phyloP scores from a whole-genome alignment of 2,329 filamentous ascomycete species.

The Coniochaeta sp. region DNA sequence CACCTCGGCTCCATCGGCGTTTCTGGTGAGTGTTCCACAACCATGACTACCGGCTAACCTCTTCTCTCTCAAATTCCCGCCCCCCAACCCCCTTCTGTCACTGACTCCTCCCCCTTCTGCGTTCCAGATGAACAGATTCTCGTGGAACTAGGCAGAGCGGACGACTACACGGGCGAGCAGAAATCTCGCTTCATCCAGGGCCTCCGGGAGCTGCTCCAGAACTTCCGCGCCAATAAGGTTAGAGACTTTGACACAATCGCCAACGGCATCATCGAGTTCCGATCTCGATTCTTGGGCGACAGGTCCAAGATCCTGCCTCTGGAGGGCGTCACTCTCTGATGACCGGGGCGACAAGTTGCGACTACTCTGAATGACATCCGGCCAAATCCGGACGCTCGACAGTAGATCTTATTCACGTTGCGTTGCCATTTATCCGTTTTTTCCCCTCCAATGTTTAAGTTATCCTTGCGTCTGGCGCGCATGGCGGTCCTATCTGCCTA shows the following conservation, averaged over 20 bases:
- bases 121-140: conserved; percentile 64
- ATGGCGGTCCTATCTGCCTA: background rate
- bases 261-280: conserved; percentile 58
- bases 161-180: conserved; percentile 54
- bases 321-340: conserved; percentile 32
- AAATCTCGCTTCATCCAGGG: conserved; percentile 55
- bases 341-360: background rate
- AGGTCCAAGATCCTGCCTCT: conserved; percentile 54
- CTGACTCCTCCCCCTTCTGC: conserved; percentile 34
- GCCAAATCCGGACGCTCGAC: background rate
- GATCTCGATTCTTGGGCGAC: conserved; percentile 57
- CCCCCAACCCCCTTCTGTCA: conserved; percentile 28
- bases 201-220: conserved; percentile 52
- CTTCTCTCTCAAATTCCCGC: conserved; percentile 8
- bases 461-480: background rate
- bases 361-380: background rate
- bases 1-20: conserved; percentile 71
- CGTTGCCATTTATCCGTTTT: background rate
- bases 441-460: background rate
- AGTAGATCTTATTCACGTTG: background rate
- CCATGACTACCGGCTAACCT: conserved; percentile 18
- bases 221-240: conserved; percentile 50
- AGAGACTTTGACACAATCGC: conserved; percentile 62
- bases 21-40: conserved; percentile 56
- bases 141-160: conserved; percentile 60